Evolutionary conservation across 257 asterid genomes (phyloP).

Genomic region (Solanum lycopersicoides): DNA sequence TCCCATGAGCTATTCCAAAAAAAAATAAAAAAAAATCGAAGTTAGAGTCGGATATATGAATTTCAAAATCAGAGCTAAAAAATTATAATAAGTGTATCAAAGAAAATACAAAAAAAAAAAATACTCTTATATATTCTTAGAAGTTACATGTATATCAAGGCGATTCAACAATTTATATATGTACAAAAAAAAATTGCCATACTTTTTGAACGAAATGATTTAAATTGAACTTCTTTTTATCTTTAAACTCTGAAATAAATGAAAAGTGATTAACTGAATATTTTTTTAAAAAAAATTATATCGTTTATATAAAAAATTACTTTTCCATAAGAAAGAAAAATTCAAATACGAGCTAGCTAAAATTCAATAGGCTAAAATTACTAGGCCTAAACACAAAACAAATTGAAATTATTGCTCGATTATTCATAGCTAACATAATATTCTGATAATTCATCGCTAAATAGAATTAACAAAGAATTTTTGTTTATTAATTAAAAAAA

Average conservation of each 20-base stretch:
- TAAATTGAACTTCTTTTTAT: background rate
- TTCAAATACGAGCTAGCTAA: background rate
- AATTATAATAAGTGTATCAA: background rate
- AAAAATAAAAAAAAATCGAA: background rate
- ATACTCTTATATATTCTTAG: background rate
- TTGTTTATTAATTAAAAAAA: too few relatives aligned
- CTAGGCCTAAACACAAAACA: background rate
- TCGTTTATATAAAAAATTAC: too few relatives aligned
- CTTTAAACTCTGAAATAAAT: too few relatives aligned
- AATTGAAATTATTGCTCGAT: background rate
- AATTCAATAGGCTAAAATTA: too few relatives aligned
- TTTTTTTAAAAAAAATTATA: too few relatives aligned
- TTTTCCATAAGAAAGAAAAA: background rate
- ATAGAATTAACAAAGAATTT: background rate
- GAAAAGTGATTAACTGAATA: too few relatives aligned
- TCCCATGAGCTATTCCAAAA: conserved; percentile 1
- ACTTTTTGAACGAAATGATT: background rate
- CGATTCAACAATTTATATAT: background rate
- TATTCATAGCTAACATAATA: background rate
- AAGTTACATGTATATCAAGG: background rate
- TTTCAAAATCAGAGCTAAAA: background rate
- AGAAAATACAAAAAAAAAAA: background rate
- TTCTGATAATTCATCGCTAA: background rate
- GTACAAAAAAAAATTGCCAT: background rate
- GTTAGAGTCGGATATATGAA: background rate